Conservation (phyloP, 345 rosid genomes). For the sweet orange (Citrus sinensis) region DVS_A1.0 CM039164.1:24204501-24205000, state of each 20-base stretch:
- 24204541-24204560: no score
- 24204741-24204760: constrained; percentile 78
- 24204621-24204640: not conserved
- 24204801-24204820: constrained; percentile 50
- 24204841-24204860: constrained; percentile 50
- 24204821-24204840: constrained; percentile 59
- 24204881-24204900: constrained; percentile 46
- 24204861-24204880: constrained; percentile 46
- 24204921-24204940: constrained; percentile 57
- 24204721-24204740: not conserved
- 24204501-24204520: not conserved
- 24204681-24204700: not conserved
- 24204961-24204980: constrained; percentile 72
- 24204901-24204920: constrained; percentile 57
- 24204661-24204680: not conserved
- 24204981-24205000: constrained; percentile 84
- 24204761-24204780: constrained; percentile 76
- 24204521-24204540: not conserved
- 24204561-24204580: not conserved
- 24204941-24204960: constrained; percentile 73
- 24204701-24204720: not conserved
- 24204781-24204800: constrained; percentile 66
- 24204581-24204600: not conserved
- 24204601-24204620: not conserved
- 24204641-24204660: not conserved